Conservation (phyloP, 2,329 filamentous ascomycete species). For the Clonostachys solani region DNA sequence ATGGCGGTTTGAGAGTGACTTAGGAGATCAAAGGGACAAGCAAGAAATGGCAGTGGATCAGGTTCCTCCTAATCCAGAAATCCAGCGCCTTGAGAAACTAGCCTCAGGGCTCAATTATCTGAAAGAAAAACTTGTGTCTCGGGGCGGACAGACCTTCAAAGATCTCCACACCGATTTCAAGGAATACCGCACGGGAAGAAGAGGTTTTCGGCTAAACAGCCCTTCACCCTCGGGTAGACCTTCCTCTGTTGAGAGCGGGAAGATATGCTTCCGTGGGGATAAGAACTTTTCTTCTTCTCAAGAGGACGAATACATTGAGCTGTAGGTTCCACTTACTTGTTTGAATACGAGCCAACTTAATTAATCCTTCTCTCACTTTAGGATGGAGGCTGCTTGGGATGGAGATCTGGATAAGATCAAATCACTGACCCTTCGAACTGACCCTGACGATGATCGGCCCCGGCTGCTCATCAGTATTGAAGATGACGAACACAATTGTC, state of each 20-base stretch:
- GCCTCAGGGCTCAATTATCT: slow-evolving; percentile 49
- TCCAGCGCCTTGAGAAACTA: slow-evolving; percentile 44
- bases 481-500: slow-evolving; percentile 46
- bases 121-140: slow-evolving; percentile 47
- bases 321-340: slow-evolving; percentile 40
- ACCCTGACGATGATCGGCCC: slow-evolving; percentile 47
- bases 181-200: slow-evolving; percentile 5
- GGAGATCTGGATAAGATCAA: slow-evolving; percentile 65
- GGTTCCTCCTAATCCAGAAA: no score
- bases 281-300: slow-evolving; percentile 36
- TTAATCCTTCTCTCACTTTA: slow-evolving; percentile 1
- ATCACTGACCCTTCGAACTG: slow-evolving; percentile 54
- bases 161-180: slow-evolving; percentile 56
- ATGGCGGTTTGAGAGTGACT: slow-evolving; percentile 14
- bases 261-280: slow-evolving; percentile 50
- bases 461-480: slow-evolving; percentile 61
- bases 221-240: slow-evolving; percentile 36
- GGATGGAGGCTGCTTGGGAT: slow-evolving; percentile 69
- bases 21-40: slow-evolving; percentile 3
- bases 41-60: slow-evolving; percentile 42
- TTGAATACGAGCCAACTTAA: background rate
- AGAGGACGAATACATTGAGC: slow-evolving; percentile 35
- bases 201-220: background rate
- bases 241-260: slow-evolving; percentile 48
- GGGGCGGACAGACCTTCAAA: slow-evolving; percentile 61